Evolutionary conservation across 352 stramenopile species (phyloP).

Genomic region (Phytophthora lateralis): DNA sequence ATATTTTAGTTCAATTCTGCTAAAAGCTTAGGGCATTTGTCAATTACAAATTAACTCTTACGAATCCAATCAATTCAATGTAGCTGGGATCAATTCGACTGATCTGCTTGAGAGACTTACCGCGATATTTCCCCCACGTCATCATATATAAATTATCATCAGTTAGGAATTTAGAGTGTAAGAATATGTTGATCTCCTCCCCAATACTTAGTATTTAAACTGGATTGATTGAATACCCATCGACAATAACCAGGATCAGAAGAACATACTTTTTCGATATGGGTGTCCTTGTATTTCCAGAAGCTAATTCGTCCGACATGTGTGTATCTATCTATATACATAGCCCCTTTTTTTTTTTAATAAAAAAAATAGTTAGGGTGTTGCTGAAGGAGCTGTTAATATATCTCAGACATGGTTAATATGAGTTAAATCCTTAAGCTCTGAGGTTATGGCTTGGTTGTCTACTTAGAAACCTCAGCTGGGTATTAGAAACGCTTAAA

Average conservation of each 20-base stretch:
- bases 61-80: conserved; percentile 17
- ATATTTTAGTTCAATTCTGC: conserved; percentile 17
- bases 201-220: too few relatives aligned
- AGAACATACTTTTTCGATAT: conserved; percentile 18
- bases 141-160: too few relatives aligned
- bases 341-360: conserved; percentile 14
- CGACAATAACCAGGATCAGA: conserved; percentile 23
- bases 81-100: conserved; percentile 12
- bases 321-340: conserved; percentile 32
- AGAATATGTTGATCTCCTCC: too few relatives aligned
- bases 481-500: background rate
- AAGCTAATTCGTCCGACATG: conserved; percentile 25
- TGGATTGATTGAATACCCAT: background rate
- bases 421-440: background rate
- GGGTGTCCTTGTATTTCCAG: conserved; percentile 25
- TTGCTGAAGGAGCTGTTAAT: too few relatives aligned
- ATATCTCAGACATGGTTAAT: too few relatives aligned
- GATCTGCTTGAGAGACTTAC: too few relatives aligned
- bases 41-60: conserved; percentile 25
- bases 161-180: too few relatives aligned
- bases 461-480: background rate
- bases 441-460: background rate
- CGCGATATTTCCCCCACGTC: too few relatives aligned
- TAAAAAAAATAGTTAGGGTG: conserved; percentile 17
- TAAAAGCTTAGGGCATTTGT: conserved; percentile 24